Conservation (phyloP, 139 green algal genomes). For the Monoraphidium neglectum region DNA sequence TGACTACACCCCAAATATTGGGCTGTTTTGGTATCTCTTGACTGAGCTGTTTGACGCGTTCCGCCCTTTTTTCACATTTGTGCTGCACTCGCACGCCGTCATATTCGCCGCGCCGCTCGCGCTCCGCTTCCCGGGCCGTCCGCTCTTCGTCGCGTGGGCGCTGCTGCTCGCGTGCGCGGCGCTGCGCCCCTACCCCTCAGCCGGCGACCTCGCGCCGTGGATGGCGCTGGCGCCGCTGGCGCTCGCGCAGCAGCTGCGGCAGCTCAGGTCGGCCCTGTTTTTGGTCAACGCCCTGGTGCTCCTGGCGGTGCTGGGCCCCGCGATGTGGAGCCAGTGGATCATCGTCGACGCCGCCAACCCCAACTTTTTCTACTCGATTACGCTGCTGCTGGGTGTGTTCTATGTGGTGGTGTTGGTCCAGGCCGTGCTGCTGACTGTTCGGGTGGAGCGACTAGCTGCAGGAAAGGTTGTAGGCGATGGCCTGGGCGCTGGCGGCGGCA, state of each 20-base stretch:
- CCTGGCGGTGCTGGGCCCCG: conserved; percentile 54
- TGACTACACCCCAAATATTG: conserved; percentile 73
- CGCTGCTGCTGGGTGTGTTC: conserved; percentile 66
- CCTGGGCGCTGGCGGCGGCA: neutral
- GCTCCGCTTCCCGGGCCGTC: conserved; percentile 55
- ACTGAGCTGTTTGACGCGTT: conserved; percentile 70
- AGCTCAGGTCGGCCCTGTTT: conserved; percentile 44
- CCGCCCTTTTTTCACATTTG: conserved; percentile 54
- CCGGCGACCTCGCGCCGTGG: conserved; percentile 60
- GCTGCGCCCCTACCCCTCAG: conserved; percentile 68
- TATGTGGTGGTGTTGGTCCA: conserved; percentile 47
- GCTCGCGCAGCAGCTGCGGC: conserved; percentile 35
- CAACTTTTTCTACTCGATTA: conserved; percentile 88
- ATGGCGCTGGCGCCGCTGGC: conserved; percentile 56
- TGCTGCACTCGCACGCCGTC: conserved; percentile 47
- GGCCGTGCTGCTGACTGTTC: conserved; percentile 23
- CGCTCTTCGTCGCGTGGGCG: conserved; percentile 47
- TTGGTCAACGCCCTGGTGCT: conserved; percentile 55
- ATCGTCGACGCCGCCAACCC: conserved; percentile 66
- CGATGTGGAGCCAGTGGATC: conserved; percentile 81
- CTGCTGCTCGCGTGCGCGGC: conserved; percentile 53
- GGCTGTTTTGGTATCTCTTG: conserved; percentile 81
- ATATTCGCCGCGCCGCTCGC: conserved; percentile 54
- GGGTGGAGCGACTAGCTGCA: conserved; percentile 6
- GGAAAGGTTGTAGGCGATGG: neutral